Percentiles rank a stretch among this genome's conserved stretches.
Conservation (phyloP, 768 basidiomycete species). For the Collybia sp. region DNA sequence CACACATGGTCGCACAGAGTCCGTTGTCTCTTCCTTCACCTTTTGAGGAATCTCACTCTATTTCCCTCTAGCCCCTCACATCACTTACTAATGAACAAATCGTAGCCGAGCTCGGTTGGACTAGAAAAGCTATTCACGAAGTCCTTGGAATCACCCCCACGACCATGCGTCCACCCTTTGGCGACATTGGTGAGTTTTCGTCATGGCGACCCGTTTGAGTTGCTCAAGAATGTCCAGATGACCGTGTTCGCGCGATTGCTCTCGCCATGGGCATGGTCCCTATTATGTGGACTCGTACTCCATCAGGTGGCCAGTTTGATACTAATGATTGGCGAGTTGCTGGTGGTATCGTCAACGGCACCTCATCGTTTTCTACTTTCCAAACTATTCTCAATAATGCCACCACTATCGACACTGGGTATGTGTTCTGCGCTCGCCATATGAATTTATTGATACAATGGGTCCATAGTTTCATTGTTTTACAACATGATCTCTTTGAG, state of each 20-base stretch:
- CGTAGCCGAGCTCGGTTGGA: conserved; percentile 93
- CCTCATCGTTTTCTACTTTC: conserved; percentile 65
- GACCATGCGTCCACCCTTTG: conserved; percentile 77
- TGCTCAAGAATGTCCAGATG: conserved; percentile 43
- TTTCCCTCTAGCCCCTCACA: conserved; percentile 49
- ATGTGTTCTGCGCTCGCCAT: conserved; percentile 12
- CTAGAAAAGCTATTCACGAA: conserved; percentile 76
- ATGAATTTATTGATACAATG: not conserved
- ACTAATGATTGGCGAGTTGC: conserved; percentile 90
- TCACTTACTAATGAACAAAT: conserved; percentile 75
- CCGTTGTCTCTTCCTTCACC: not conserved
- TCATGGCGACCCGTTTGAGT: not conserved
- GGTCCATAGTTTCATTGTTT: conserved; percentile 68
- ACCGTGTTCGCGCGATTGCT: conserved; percentile 88
- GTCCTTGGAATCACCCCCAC: conserved; percentile 75
- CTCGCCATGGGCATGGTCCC: conserved; percentile 90
- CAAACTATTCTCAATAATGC: conserved; percentile 70
- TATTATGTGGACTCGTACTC: conserved; percentile 81
- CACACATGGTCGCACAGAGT: conserved; percentile 91
- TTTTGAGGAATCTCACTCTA: not conserved
- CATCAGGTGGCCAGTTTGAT: conserved; percentile 54
- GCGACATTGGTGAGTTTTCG: conserved; percentile 58
- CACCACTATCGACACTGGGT: conserved; percentile 56
- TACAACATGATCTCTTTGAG: conserved; percentile 83
- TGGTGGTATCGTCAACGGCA: conserved; percentile 64